Conservation (phyloP, 2,329 filamentous ascomycete genomes). For the Nothomitra cinnamomea region DNA sequence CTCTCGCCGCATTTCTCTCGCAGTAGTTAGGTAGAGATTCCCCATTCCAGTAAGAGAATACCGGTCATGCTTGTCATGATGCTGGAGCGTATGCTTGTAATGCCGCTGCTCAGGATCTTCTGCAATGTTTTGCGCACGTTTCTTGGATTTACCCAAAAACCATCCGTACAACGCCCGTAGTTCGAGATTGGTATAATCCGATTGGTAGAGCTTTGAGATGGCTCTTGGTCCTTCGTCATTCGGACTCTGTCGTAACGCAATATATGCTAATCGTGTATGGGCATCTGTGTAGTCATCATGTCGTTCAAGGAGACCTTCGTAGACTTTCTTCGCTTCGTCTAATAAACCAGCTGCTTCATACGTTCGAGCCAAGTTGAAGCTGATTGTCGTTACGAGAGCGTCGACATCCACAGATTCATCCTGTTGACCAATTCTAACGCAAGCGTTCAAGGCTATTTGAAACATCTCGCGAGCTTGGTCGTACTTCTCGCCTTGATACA, state of each 20-base stretch:
- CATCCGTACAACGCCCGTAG: conserved; percentile 87
- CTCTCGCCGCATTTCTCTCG: conserved; percentile 85
- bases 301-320: conserved; percentile 67
- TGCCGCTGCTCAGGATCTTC: conserved; percentile 88
- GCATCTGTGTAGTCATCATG: conserved; percentile 91
- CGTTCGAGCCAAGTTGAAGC: conserved; percentile 85
- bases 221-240: conserved; percentile 75
- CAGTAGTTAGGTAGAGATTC: conserved; percentile 75
- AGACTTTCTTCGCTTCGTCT: conserved; percentile 75
- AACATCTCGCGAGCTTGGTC: conserved; percentile 72
- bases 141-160: conserved; percentile 84
- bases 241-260: conserved; percentile 64
- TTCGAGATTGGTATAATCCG: conserved; percentile 71
- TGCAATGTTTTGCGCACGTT: conserved; percentile 59
- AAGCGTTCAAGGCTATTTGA: conserved; percentile 78
- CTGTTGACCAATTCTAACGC: conserved; percentile 61
- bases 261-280: conserved; percentile 73
- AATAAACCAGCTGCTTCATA: conserved; percentile 72
- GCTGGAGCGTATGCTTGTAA: conserved; percentile 89
- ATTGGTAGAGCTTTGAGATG: conserved; percentile 70
- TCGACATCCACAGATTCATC: conserved; percentile 69
- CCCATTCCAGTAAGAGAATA: conserved; percentile 96
- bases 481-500: conserved; percentile 74
- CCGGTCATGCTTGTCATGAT: conserved; percentile 93
- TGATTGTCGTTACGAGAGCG: conserved; percentile 85